These are phyloP conservation scores for Trichoderma guizhouense DNA, from an alignment of 2,329 filamentous ascomycete species.

Conservation along the genomic window DNA sequence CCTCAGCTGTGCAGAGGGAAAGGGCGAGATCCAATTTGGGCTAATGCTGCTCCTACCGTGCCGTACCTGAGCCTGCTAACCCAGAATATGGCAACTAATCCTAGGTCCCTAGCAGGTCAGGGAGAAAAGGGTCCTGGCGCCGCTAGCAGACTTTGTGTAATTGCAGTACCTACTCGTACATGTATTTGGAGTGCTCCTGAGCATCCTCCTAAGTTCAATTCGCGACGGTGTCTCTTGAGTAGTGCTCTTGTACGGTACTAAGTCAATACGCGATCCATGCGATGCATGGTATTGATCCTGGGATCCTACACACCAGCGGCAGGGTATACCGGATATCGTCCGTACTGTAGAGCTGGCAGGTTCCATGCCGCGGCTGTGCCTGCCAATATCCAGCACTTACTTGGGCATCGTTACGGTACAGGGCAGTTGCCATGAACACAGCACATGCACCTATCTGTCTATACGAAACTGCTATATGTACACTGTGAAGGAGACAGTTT, in stretches of 20 bases:
- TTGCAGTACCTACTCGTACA: neutral
- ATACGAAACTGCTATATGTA: neutral
- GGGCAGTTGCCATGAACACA: neutral
- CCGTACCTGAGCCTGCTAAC: neutral
- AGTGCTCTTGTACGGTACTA: neutral
- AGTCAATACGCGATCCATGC: neutral
- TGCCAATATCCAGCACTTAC: neutral
- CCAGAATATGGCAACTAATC: neutral
- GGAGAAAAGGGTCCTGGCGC: neutral
- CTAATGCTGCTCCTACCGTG: neutral
- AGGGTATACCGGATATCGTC: neutral
- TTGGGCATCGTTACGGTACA: neutral
- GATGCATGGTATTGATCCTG: neutral
- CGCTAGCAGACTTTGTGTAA: neutral
- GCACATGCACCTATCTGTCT: neutral
- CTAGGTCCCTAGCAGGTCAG: neutral
- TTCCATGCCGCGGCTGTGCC: neutral
- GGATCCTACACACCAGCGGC: neutral
- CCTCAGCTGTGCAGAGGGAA: neutral
- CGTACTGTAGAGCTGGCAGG: neutral
- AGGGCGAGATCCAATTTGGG: neutral
- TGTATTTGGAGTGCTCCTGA: neutral
- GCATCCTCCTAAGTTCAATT: neutral
- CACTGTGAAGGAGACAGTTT: neutral
- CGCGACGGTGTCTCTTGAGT: neutral